A percentile compares a stretch with the other conserved stretches of the same genome.
These are phyloP conservation scores for Davidsoniella virescens DNA, from an alignment of 2,329 filamentous ascomycete species.

Conservation along the genomic window DNA sequence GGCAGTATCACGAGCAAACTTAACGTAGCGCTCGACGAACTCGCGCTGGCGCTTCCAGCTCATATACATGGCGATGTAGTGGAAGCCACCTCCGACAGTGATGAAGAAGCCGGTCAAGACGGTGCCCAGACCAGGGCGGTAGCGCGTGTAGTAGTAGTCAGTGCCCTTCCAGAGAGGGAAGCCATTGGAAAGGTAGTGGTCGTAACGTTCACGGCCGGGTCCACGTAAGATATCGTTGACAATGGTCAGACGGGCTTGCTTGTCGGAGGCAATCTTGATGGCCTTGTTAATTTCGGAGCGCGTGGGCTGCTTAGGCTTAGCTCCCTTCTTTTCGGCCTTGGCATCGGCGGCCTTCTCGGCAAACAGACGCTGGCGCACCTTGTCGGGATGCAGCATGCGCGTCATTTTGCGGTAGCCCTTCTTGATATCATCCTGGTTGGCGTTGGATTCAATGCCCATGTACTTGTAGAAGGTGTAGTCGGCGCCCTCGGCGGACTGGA, in stretches of 20 bases:
- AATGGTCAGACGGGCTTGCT: slow-evolving; percentile 69
- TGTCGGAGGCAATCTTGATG: slow-evolving; percentile 64
- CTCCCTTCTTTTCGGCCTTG: slow-evolving; percentile 31
- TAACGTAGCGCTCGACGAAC: slow-evolving; percentile 84
- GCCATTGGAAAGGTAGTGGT: slow-evolving; percentile 82
- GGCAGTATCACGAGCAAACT: slow-evolving; percentile 69
- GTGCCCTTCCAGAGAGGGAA: slow-evolving; percentile 96
- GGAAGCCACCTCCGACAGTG: slow-evolving; percentile 65
- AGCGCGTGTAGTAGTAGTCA: slow-evolving; percentile 93
- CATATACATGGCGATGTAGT: slow-evolving; percentile 75
- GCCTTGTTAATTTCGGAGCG: slow-evolving; percentile 61
- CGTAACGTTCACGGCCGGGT: slow-evolving; percentile 68
- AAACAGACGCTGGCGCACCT: slow-evolving; percentile 72
- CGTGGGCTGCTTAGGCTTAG: slow-evolving; percentile 53
- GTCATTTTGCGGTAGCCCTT: slow-evolving; percentile 88
- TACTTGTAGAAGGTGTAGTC: slow-evolving; percentile 93
- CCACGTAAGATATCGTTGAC: slow-evolving; percentile 78
- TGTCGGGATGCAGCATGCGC: slow-evolving; percentile 77
- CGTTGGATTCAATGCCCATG: slow-evolving; percentile 56
- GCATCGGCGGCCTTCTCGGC: slow-evolving; percentile 46
- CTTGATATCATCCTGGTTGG: slow-evolving; percentile 74
- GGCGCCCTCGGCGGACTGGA: slow-evolving; percentile 55
- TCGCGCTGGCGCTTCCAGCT: slow-evolving; percentile 80
- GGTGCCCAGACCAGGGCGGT: slow-evolving; percentile 75
- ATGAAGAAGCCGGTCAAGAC: slow-evolving; percentile 71